Conservation (phyloP, 2,329 filamentous ascomycete genomes). For the Dactylellina parvicollis region DNA sequence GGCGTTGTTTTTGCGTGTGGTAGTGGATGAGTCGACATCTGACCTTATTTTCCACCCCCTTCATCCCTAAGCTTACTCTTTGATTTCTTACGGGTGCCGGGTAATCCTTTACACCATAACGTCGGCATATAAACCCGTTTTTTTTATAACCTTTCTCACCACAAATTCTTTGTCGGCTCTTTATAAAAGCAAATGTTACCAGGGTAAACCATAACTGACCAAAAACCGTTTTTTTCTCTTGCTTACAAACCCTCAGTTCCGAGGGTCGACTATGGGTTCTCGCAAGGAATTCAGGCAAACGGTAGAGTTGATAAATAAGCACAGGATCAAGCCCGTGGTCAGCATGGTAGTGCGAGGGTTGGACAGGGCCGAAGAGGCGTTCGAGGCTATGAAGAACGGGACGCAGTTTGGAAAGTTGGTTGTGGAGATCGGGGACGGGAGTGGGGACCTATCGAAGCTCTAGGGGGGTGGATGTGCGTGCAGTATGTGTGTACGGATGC, state of each 20-base stretch:
- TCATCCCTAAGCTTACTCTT: constrained; percentile 7
- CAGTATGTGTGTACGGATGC: constrained; percentile 20
- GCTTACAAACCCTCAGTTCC: constrained; percentile 63
- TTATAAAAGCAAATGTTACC: not conserved
- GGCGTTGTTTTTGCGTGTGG: constrained; percentile 9
- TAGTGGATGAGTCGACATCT: constrained; percentile 30
- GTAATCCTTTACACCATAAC: constrained; percentile 9
- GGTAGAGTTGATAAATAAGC: constrained; percentile 78
- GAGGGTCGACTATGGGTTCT: constrained; percentile 90
- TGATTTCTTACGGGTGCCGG: too few species aligned
- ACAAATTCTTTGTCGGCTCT: not conserved
- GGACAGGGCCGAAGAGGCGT: constrained; percentile 80
- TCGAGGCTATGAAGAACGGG: constrained; percentile 86
- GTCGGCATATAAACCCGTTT: constrained; percentile 31
- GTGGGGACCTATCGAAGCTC: constrained; percentile 38
- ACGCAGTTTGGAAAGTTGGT: constrained; percentile 94
- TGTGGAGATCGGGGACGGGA: constrained; percentile 27
- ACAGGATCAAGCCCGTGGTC: constrained; percentile 79
- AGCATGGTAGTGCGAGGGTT: constrained; percentile 78
- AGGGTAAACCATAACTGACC: not conserved
- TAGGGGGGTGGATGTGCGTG: constrained; percentile 18
- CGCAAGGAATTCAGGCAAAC: constrained; percentile 89
- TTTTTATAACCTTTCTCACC: constrained; percentile 8
- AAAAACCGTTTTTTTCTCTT: not conserved
- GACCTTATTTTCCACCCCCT: constrained; percentile 16